phyloP scores from a whole-genome alignment of 2,329 filamentous ascomycete species.

The Sarocladium kiliense region DNA sequence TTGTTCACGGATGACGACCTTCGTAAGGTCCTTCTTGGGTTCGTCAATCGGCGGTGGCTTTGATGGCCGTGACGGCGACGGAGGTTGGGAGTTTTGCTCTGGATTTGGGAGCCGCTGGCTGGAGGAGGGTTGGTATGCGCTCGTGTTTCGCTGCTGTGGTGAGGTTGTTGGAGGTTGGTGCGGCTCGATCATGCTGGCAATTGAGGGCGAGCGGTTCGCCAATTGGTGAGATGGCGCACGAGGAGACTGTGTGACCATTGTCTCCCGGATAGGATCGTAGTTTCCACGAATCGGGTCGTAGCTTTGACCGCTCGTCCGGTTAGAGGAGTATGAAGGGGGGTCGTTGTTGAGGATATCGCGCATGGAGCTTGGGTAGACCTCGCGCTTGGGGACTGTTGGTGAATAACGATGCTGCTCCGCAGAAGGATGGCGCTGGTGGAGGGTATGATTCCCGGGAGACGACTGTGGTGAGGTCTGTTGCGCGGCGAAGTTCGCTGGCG shows the following conservation, averaged over 20 bases:
- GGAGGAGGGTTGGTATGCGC: conserved; percentile 20
- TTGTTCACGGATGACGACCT: conserved; percentile 31
- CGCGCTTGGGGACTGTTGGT: conserved; percentile 46
- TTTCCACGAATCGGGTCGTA: conserved; percentile 88
- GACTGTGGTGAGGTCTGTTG: neutral
- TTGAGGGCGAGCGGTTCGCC: conserved; percentile 65
- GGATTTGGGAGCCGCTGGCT: conserved; percentile 27
- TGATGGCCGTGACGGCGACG: conserved; percentile 37
- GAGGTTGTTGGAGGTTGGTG: conserved; percentile 25
- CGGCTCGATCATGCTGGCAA: conserved; percentile 78
- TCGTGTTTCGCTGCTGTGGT: conserved; percentile 21
- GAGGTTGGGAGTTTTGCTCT: conserved; percentile 28
- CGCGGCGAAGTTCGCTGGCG: neutral
- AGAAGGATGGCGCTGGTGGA: conserved; percentile 18
- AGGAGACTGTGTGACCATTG: conserved; percentile 52
- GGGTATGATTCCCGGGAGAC: neutral
- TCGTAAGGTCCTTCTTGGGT: conserved; percentile 31
- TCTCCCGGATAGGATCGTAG: conserved; percentile 60
- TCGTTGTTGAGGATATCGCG: conserved; percentile 52
- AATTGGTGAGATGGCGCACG: conserved; percentile 30
- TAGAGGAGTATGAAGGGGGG: conserved; percentile 39
- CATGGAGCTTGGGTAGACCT: conserved; percentile 47
- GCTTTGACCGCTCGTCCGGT: conserved; percentile 69
- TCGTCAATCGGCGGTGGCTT: conserved; percentile 27
- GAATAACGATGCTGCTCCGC: conserved; percentile 30